Percentiles rank a stretch among this genome's conserved stretches.
Evolutionary conservation across 1,284 basidiomycete species (phyloP).

Genomic region (Apiotrichum gamsii): DNA sequence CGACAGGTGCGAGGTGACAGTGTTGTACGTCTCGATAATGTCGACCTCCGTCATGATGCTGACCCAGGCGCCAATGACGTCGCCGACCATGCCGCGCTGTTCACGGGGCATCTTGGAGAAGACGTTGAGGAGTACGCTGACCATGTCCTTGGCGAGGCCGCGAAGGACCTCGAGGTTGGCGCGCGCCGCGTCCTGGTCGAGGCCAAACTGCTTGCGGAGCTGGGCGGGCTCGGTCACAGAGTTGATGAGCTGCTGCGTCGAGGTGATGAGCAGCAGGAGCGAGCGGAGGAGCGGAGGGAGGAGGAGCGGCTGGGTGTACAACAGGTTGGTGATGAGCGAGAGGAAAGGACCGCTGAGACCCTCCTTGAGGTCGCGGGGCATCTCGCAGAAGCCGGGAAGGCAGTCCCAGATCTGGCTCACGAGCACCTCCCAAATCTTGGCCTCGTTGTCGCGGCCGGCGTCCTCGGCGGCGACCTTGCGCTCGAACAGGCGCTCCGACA

Average conservation of each 20-base stretch:
- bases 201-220: constrained; percentile 51
- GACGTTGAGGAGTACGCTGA: constrained; percentile 94
- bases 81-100: constrained; percentile 73
- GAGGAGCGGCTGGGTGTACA: constrained; percentile 81
- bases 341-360: constrained; percentile 68
- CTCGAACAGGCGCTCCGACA: constrained; percentile 90
- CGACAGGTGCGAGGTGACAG: constrained; percentile 70
- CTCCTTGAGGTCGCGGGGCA: constrained; percentile 68
- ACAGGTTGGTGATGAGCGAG: constrained; percentile 79
- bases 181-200: constrained; percentile 57
- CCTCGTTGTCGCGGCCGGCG: constrained; percentile 68
- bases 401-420: constrained; percentile 85
- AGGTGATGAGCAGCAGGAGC: constrained; percentile 70
- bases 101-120: constrained; percentile 77
- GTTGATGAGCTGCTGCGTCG: constrained; percentile 50
- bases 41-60: constrained; percentile 72
- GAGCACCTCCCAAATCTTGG: constrained; percentile 89
- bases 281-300: constrained; percentile 75
- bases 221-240: constrained; percentile 51
- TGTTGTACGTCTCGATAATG: constrained; percentile 70
- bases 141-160: constrained; percentile 79
- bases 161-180: constrained; percentile 69
- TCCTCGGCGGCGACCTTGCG: constrained; percentile 67
- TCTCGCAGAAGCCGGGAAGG: constrained; percentile 60
- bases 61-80: constrained; percentile 81